These are phyloP conservation scores for Trichoderma sp. DNA, from an alignment of 2,329 filamentous ascomycete genomes.

Conservation along the genomic window DNA sequence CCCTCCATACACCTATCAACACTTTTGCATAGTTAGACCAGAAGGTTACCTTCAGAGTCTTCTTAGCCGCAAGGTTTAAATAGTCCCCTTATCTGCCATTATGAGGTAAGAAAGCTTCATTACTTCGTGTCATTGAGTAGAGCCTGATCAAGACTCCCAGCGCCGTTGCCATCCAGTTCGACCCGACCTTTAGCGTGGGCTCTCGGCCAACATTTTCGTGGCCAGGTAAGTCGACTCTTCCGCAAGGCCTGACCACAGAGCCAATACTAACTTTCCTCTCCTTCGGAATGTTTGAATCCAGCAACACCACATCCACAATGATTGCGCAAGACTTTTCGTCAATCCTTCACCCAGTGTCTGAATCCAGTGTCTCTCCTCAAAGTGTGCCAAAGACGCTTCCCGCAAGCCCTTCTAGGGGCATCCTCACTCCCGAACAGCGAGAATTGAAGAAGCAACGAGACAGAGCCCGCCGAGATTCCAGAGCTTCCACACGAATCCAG, in stretches of 20 bases:
- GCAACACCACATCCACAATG: slow-evolving; percentile 35
- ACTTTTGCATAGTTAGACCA: neutral
- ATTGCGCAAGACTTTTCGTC: slow-evolving; percentile 49
- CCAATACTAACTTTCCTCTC: slow-evolving; percentile 18
- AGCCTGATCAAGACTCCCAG: slow-evolving; percentile 31
- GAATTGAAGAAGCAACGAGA: slow-evolving; percentile 64
- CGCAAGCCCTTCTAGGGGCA: slow-evolving; percentile 57
- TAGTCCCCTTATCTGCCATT: neutral
- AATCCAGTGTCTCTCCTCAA: slow-evolving; percentile 54
- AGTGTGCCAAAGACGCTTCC: slow-evolving; percentile 54
- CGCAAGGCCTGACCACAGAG: neutral
- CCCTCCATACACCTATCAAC: neutral
- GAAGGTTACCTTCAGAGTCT: neutral
- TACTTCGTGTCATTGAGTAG: neutral
- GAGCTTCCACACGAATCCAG: slow-evolving; percentile 52
- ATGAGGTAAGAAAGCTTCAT: slow-evolving; percentile 15
- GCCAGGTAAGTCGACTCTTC: slow-evolving; percentile 42
- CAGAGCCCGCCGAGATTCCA: slow-evolving; percentile 59
- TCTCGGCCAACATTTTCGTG: slow-evolving; percentile 52
- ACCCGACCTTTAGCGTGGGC: slow-evolving; percentile 54
- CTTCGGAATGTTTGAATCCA: slow-evolving; percentile 39
- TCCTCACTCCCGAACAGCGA: slow-evolving; percentile 60
- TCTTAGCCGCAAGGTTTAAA: neutral
- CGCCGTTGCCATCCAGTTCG: slow-evolving; percentile 54
- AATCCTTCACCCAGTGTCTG: slow-evolving; percentile 47